These are phyloP conservation scores for Fusarium virguliforme DNA, from an alignment of 2,329 filamentous ascomycete species.

Conservation along the genomic window DNA sequence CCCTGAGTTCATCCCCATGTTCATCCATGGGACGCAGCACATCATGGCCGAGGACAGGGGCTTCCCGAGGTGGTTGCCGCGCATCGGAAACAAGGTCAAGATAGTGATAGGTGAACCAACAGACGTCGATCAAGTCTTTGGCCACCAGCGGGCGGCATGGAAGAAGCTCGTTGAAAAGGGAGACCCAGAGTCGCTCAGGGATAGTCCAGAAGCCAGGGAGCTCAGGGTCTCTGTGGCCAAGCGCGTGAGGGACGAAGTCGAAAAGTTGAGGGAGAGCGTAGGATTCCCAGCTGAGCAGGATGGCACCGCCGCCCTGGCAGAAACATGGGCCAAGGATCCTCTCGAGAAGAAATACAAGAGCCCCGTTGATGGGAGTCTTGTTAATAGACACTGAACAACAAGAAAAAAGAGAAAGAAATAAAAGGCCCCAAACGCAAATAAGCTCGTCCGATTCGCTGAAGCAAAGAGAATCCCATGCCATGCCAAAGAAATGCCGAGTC, in stretches of 20 bases:
- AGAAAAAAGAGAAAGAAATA: conserved; percentile 35
- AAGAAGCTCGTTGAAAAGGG: conserved; percentile 70
- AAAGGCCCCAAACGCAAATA: conserved; percentile 11
- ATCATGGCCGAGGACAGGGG: conserved; percentile 88
- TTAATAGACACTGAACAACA: conserved; percentile 57
- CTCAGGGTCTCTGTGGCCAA: conserved; percentile 82
- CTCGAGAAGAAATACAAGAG: conserved; percentile 67
- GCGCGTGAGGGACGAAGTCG: conserved; percentile 83
- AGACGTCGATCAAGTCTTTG: conserved; percentile 82
- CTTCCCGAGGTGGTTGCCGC: conserved; percentile 86
- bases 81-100: conserved; percentile 78
- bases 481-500: conserved; percentile 24
- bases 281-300: conserved; percentile 86
- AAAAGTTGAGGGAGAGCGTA: conserved; percentile 80
- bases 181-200: conserved; percentile 64
- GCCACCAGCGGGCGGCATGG: conserved; percentile 84
- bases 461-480: conserved; percentile 28
- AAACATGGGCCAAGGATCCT: conserved; percentile 80
- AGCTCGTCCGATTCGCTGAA: conserved; percentile 36
- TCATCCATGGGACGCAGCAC: conserved; percentile 89
- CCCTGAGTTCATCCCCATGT: conserved; percentile 93
- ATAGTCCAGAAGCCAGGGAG: conserved; percentile 76
- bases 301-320: conserved; percentile 80
- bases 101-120: conserved; percentile 86
- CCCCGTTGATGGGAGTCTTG: conserved; percentile 68